Percentiles rank a stretch among this genome's conserved stretches.
Evolutionary conservation across 1,139 yeast genomes (phyloP).

Genomic region (Candida sojae): DNA sequence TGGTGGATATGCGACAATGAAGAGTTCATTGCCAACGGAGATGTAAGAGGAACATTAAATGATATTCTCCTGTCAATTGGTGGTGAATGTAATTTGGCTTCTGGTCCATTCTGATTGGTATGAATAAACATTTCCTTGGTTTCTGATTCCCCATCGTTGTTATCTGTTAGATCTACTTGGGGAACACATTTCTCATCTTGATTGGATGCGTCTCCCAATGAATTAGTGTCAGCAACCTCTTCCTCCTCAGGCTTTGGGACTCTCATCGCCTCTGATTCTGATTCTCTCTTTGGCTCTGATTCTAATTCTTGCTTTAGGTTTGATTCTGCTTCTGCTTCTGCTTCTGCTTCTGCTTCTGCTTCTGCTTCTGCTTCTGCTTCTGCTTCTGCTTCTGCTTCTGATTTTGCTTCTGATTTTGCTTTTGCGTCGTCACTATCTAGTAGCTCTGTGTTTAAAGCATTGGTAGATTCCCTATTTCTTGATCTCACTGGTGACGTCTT

Average conservation of each 20-base stretch:
- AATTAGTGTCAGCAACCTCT: no score
- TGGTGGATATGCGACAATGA: constrained; percentile 6
- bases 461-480: not conserved
- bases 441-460: not conserved
- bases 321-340: no score
- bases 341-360: not conserved
- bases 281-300: no score
- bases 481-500: constrained; percentile 2
- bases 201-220: no score
- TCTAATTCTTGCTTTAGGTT: no score
- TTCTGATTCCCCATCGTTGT: not conserved
- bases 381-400: not conserved
- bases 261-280: no score
- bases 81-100: not conserved
- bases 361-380: not conserved
- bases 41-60: constrained; percentile 8
- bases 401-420: not conserved
- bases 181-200: no score
- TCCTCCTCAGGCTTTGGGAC: no score
- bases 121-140: not conserved
- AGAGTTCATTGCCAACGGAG: constrained; percentile 15
- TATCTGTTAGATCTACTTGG: no score
- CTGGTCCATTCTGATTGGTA: not conserved
- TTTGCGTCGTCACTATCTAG: not conserved
- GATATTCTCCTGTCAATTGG: not conserved